Base-by-base conservation (phyloP, 306 rosid species). In the Luffa acutangula region DNA sequence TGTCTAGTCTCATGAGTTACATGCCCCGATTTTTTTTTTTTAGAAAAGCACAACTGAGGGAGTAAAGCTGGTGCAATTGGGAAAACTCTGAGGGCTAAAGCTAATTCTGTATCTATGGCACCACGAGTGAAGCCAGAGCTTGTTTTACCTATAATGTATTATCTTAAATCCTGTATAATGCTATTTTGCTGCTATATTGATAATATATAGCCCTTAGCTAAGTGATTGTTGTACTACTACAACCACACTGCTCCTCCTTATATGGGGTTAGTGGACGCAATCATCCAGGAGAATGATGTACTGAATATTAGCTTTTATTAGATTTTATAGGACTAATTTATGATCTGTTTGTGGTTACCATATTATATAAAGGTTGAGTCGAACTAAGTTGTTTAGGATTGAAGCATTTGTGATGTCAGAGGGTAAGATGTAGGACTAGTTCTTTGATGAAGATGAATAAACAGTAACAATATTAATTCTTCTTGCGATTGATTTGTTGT, bases 1-100 rank as follows among this genome's bases (percentile, higher is more conserved):
- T 69, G 20, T 72, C 42, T 14, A 17, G 36, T 56, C 25, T 34
- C 43, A 52, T 51, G 78, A 75, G 31, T 54, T 75, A 4, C 49
- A 52, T 18, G 64, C 6, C 43, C 14, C 53, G 34, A 4, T n/a
- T 53, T 75, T 83, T 75, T 76, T 75, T 78, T 75, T 87, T 76
- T 89, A 96, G 99, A 96, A 90, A 93, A 87, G 91, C 85, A 80
- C 96, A 80, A 72, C 43, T 34, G 99, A 96, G 81, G 97, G 89
- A 74, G 97, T 89, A 81, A 95, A 93, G 89, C 83, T 34, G 81
- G 87, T 87, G 88, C 96, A 76, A 83, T 87, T 0, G 97, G 87
- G 78, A 96, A 96, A 85, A n/a, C n/a, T n/a, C n/a, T n/a, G n/a
- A n/a, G n/a, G n/a, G n/a, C n/a, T n/a, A n/a, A n/a, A n/a, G n/a